Base-by-base conservation (phyloP, 192 early-diverging fungal species). In the Paraglomus brasilianum region DNA sequence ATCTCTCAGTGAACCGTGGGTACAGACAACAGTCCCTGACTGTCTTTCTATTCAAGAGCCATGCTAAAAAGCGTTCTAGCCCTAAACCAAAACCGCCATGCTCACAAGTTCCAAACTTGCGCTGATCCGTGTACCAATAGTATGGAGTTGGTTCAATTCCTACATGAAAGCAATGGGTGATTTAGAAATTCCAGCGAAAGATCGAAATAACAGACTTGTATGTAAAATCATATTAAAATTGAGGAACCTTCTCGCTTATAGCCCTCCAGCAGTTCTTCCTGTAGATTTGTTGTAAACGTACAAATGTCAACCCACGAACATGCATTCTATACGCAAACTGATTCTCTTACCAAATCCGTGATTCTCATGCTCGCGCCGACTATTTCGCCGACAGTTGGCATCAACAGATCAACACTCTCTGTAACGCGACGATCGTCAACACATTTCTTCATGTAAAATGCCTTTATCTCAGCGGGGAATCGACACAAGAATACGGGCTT, bases 51-150 rank as follows among this genome's bases (percentile, higher is more conserved):
- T 96, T 88, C 61, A 94, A 83, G 71, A 99, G 73, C 97, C 97
- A 99, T 30, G 96, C 97, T 56, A 99, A 76, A 82, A 95, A 97
- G 36, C 97, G 90, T 77, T 99, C 97, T 39, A 98, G 74, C 69
- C 97, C 97, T 47, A 99, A 88, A 49, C 97, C 97, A 75, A 93
- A 99, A 21, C 97, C 97, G 73, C 96, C 97, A 69, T 98, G 96
- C 68, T 95, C 93, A 70, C 87, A 87, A 17, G 95, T 90, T 45
- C 97, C 96, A 78, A 95, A 99, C 85, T 97, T 98, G 81, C 97
- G 92, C 83, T 98, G 97, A 66, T 99, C 97, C 46, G 95, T 94
- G 82, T 89, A 92, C 97, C 97, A 99, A 85, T 98, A 98, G 86
- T 99, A 99, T 24, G 95, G 94, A 3, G 80, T 74, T 17, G 95